These are phyloP conservation scores for Prunus mira DNA, from an alignment of 306 rosid species.

Conservation along the genomic window DNA sequence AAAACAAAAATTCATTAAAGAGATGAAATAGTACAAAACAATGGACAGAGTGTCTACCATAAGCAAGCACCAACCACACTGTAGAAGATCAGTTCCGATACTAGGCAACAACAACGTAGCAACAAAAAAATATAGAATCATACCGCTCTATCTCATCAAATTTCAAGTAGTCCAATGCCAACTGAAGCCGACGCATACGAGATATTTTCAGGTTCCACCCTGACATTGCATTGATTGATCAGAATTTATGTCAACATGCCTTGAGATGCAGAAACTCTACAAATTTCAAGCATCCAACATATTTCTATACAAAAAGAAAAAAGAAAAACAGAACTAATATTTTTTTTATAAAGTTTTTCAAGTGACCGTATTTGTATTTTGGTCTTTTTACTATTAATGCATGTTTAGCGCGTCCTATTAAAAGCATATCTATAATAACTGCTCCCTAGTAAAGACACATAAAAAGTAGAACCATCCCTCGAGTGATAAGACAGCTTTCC, in stretches of 20 bases:
- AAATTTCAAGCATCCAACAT: not conserved
- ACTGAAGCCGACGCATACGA: conserved; percentile 72
- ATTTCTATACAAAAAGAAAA: not conserved
- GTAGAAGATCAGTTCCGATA: conserved; percentile 9
- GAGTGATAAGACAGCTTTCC: too few relatives aligned
- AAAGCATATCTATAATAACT: not conserved
- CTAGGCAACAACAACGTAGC: conserved; percentile 2
- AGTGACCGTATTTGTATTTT: not conserved
- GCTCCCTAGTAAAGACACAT: not conserved
- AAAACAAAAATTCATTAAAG: too few relatives aligned
- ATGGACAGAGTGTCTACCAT: not conserved
- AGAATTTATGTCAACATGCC: conserved; percentile 21
- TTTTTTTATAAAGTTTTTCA: not conserved
- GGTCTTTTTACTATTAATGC: not conserved
- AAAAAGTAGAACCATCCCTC: not conserved
- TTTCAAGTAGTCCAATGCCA: conserved; percentile 82
- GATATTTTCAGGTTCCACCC: conserved; percentile 88
- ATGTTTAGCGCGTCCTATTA: not conserved
- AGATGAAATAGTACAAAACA: too few relatives aligned
- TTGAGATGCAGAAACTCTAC: not conserved
- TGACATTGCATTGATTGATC: conserved; percentile 39
- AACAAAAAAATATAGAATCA: conserved; percentile 28
- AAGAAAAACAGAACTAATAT: not conserved
- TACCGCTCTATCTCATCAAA: conserved; percentile 85
- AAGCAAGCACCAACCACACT: conserved; percentile 1